Conservation (phyloP, 345 rosid genomes). For the Reutealis trisperma region DNA sequence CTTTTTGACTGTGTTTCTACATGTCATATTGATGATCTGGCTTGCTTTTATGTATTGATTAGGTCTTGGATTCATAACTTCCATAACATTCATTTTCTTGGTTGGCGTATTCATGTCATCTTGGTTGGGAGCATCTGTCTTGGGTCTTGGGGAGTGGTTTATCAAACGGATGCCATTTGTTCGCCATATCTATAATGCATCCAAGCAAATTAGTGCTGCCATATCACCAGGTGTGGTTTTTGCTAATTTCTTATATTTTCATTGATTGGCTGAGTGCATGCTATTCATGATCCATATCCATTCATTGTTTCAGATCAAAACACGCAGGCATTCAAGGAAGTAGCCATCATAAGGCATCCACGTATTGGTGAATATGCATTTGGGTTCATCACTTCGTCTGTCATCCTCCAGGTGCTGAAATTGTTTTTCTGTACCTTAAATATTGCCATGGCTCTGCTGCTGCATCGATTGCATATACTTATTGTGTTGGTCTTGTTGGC, state of each 20-base stretch:
- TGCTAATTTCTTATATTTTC: slow-evolving; percentile 7
- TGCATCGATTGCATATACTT: background rate
- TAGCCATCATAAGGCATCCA: slow-evolving; percentile 96
- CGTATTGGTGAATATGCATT: slow-evolving; percentile 98
- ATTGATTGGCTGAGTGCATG: background rate
- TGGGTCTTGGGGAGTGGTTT: slow-evolving; percentile 96
- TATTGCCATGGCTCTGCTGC: background rate
- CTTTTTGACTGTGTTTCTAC: background rate
- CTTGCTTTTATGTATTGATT: slow-evolving; percentile 26
- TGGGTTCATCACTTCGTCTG: slow-evolving; percentile 92
- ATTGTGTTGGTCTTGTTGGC: background rate
- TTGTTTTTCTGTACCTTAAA: slow-evolving; percentile 13
- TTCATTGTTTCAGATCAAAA: slow-evolving; percentile 74
- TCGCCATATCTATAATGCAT: slow-evolving; percentile 95
- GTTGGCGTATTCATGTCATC: slow-evolving; percentile 99
- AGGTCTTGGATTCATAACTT: slow-evolving; percentile 97
- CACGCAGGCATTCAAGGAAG: slow-evolving; percentile 94
- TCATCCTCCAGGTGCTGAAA: slow-evolving; percentile 71
- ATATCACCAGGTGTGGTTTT: slow-evolving; percentile 80
- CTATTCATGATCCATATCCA: slow-evolving; percentile 5
- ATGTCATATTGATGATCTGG: slow-evolving; percentile 14
- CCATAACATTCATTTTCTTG: slow-evolving; percentile 89
- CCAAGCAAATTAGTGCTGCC: slow-evolving; percentile 98
- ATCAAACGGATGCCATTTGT: slow-evolving; percentile 98
- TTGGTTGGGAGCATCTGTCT: slow-evolving; percentile 97